These are phyloP conservation scores for Huntiella abstrusa DNA, from an alignment of 2,329 filamentous ascomycete species.

Conservation along the genomic window DNA sequence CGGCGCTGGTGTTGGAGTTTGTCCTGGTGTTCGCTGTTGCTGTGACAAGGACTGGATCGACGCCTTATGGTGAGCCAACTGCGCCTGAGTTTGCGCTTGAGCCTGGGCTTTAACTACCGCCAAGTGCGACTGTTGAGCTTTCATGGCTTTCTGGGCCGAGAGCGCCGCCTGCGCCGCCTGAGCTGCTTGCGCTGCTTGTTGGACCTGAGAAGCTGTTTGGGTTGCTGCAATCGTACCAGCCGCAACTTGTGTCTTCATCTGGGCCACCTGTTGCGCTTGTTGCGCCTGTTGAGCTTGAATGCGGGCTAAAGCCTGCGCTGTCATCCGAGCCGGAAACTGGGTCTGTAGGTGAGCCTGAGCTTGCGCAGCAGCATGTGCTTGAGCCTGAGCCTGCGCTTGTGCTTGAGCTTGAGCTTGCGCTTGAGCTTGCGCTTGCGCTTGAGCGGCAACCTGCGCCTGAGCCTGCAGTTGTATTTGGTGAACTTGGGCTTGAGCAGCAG, in stretches of 20 bases:
- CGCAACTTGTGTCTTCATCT: slow-evolving; percentile 10
- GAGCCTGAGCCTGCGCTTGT: slow-evolving; percentile 6
- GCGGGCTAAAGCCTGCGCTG: slow-evolving; percentile 14
- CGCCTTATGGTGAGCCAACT: slow-evolving; percentile 8
- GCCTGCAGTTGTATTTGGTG: slow-evolving; percentile 1
- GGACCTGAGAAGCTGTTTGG: slow-evolving; percentile 8
- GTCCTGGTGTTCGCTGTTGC: slow-evolving; percentile 11
- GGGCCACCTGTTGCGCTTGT: slow-evolving; percentile 9
- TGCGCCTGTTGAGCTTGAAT: slow-evolving; percentile 12
- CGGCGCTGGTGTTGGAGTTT: not conserved
- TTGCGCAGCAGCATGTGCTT: slow-evolving; percentile 18
- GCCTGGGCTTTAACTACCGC: slow-evolving; percentile 3
- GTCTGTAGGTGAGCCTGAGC: slow-evolving; percentile 11
- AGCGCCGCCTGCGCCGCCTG: slow-evolving; percentile 8
- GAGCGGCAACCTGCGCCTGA: slow-evolving; percentile 5
- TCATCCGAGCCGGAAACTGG: slow-evolving; percentile 15
- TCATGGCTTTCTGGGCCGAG: slow-evolving; percentile 9
- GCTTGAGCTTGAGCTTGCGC: slow-evolving; percentile 23
- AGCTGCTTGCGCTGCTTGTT: slow-evolving; percentile 11
- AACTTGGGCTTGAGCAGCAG: slow-evolving; percentile 30
- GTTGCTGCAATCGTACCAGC: slow-evolving; percentile 4
- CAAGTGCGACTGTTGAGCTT: slow-evolving; percentile 4
- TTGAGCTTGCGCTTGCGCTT: slow-evolving; percentile 34
- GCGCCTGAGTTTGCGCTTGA: slow-evolving; percentile 1
- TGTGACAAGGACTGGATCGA: slow-evolving; percentile 10